phyloP scores from a whole-genome alignment of 192 early-diverging fungal genomes.

The Coemansia sp. region DNA sequence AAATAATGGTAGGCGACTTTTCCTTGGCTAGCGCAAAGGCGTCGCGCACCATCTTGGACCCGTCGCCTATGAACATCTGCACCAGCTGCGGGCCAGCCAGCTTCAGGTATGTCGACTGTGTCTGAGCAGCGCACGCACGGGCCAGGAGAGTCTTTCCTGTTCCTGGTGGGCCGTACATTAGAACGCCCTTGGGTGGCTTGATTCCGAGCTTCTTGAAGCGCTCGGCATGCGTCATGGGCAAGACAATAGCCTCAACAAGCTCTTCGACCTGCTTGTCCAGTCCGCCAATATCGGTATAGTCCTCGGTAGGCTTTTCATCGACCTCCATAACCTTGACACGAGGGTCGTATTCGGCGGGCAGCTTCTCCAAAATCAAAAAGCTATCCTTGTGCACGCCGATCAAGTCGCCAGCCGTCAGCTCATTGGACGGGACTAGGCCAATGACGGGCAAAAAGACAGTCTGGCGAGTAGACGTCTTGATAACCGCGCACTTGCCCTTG shows the following conservation, averaged over 20 bases:
- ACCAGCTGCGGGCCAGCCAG: constrained; percentile 95
- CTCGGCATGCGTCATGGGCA: constrained; percentile 85
- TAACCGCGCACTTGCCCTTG: constrained; percentile 96
- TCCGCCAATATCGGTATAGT: constrained; percentile 93
- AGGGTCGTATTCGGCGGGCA: constrained; percentile 98
- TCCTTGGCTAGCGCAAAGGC: constrained; percentile 97
- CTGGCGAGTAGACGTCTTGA: constrained; percentile 93
- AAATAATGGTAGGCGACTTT: constrained; percentile 97
- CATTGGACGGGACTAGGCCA: constrained; percentile 86
- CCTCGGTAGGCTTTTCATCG: constrained; percentile 98
- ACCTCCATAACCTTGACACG: constrained; percentile 99
- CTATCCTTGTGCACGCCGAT: constrained; percentile 99
- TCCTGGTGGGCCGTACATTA: constrained; percentile 84
- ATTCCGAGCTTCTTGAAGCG: constrained; percentile 85
- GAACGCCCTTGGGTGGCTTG: constrained; percentile 80
- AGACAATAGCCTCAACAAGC: constrained; percentile 80
- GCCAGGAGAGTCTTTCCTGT: constrained; percentile 93
- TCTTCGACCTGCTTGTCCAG: constrained; percentile 86
- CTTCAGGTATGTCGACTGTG: constrained; percentile 93
- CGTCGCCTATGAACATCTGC: constrained; percentile 99
- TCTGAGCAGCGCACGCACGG: constrained; percentile 96
- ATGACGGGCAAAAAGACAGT: constrained; percentile 97
- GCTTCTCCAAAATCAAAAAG: constrained; percentile 90
- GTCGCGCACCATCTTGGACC: constrained; percentile 95
- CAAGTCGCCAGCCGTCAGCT: constrained; percentile 92